Evolutionary conservation across 129 eudicot species (phyloP).

Genomic region (Lonicera japonica): DNA sequence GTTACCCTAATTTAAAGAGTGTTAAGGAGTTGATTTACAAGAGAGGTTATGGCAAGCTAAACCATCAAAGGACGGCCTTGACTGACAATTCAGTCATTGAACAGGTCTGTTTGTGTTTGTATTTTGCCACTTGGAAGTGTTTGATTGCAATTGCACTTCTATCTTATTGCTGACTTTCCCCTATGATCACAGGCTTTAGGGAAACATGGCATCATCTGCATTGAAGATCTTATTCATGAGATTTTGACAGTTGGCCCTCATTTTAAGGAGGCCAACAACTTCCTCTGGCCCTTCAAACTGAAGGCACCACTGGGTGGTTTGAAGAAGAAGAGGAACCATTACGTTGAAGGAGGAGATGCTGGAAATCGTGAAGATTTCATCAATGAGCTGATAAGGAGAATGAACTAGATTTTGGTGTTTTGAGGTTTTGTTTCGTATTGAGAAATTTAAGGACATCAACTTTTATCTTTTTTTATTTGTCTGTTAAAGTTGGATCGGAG

Average conservation of each 20-base stretch:
- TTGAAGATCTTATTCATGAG: conserved; percentile 72
- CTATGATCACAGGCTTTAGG: conserved; percentile 45
- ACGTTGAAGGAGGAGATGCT: conserved; percentile 87
- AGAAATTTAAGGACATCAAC: no score
- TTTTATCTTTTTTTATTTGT: no score
- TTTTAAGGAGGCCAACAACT: conserved; percentile 75
- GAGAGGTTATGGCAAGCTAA: conserved; percentile 77
- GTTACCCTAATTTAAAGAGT: conserved; percentile 77
- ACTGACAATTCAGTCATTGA: conserved; percentile 64
- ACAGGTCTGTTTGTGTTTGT: conserved; percentile 30
- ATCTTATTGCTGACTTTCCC: not conserved
- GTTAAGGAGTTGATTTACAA: conserved; percentile 77
- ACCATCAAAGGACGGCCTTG: conserved; percentile 60
- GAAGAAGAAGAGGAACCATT: conserved; percentile 76
- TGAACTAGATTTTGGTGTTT: conserved; percentile 33
- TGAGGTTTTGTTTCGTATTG: not conserved
- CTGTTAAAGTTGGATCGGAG: no score
- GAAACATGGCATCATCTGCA: conserved; percentile 61
- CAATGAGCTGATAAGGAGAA: conserved; percentile 78
- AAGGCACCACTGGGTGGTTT: conserved; percentile 77
- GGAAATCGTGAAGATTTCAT: conserved; percentile 76
- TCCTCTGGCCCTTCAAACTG: conserved; percentile 75
- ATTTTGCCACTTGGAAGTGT: not conserved
- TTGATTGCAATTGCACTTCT: not conserved
- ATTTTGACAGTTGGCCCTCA: conserved; percentile 81